These are phyloP conservation scores for Aspergillus homomorphus DNA, from an alignment of 495 filamentous ascomycete species.

Conservation along the genomic window DNA sequence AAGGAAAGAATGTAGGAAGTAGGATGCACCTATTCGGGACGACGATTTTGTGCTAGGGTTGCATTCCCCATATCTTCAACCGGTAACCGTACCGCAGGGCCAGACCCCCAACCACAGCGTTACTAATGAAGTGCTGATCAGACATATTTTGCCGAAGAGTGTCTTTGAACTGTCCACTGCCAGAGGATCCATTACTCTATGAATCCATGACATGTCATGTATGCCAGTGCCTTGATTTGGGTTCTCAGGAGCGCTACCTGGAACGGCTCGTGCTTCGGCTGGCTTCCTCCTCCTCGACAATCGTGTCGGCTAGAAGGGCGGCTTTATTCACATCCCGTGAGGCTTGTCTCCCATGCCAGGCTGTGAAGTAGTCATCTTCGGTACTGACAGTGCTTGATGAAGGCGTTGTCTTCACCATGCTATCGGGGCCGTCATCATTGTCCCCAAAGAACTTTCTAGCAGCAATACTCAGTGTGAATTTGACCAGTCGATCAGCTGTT, in stretches of 20 bases:
- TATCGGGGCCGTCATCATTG: neutral
- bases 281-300: slow-evolving; percentile 62
- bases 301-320: slow-evolving; percentile 54
- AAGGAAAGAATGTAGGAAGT: too few relatives aligned
- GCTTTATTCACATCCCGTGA: slow-evolving; percentile 24
- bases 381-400: slow-evolving; percentile 11
- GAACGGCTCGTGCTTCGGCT: slow-evolving; percentile 17
- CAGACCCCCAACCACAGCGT: neutral
- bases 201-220: neutral
- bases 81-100: neutral
- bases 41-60: neutral
- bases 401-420: neutral
- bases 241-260: too few relatives aligned
- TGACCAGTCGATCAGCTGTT: slow-evolving; percentile 8
- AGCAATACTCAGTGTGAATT: neutral
- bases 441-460: neutral
- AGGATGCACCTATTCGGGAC: neutral
- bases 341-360: slow-evolving; percentile 33
- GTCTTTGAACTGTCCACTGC: too few relatives aligned
- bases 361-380: slow-evolving; percentile 31
- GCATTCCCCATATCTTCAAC: neutral
- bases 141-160: neutral
- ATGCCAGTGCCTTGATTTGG: too few relatives aligned
- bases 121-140: neutral
- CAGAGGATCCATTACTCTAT: neutral